Percentiles rank a stretch among this genome's conserved stretches.
phyloP scores from a whole-genome alignment of 2,329 filamentous ascomycete genomes.

The Bipolaris bicolor region DNA sequence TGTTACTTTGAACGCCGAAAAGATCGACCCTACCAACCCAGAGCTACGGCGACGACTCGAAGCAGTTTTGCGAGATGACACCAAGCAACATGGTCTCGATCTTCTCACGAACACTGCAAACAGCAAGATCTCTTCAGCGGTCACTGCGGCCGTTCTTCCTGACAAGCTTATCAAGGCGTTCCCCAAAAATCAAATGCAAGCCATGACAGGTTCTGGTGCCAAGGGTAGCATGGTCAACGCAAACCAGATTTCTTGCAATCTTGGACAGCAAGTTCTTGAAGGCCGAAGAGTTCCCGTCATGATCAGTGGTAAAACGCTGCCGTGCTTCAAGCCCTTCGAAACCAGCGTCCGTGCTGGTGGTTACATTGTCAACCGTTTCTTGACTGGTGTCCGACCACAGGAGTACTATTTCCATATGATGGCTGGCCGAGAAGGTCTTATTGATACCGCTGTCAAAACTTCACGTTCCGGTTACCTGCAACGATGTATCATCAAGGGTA shows the following conservation, averaged over 20 bases:
- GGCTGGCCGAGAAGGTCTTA: conserved; percentile 96
- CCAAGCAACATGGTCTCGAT: conserved; percentile 90
- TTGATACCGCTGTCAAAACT: conserved; percentile 98
- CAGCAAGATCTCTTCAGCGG: conserved; percentile 72
- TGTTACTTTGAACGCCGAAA: conserved; percentile 76
- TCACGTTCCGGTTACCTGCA: conserved; percentile 96
- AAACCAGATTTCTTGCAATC: conserved; percentile 95
- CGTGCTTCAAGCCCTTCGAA: conserved; percentile 92
- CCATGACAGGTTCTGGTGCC: conserved; percentile 95
- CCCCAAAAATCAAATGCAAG: conserved; percentile 97
- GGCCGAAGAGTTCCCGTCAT: conserved; percentile 93
- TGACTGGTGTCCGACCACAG: conserved; percentile 95
- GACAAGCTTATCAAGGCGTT: conserved; percentile 86
- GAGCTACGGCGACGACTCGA: conserved; percentile 81
- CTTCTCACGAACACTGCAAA: conserved; percentile 78
- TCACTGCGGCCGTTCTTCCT: conserved; percentile 82
- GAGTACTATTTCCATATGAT: conserved; percentile 99
- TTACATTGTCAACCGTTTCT: conserved; percentile 93
- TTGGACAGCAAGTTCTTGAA: conserved; percentile 95
- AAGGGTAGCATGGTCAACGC: conserved; percentile 94
- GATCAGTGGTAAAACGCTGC: conserved; percentile 95
- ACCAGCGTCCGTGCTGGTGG: conserved; percentile 88
- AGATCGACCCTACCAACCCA: conserved; percentile 67
- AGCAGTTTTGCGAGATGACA: conserved; percentile 87
- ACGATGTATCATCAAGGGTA: conserved; percentile 96